Percentiles rank a stretch among this genome's conserved stretches.
These are phyloP conservation scores for Laetiporus sulphureus DNA, from an alignment of 1,284 basidiomycete genomes.

Conservation along the genomic window DNA sequence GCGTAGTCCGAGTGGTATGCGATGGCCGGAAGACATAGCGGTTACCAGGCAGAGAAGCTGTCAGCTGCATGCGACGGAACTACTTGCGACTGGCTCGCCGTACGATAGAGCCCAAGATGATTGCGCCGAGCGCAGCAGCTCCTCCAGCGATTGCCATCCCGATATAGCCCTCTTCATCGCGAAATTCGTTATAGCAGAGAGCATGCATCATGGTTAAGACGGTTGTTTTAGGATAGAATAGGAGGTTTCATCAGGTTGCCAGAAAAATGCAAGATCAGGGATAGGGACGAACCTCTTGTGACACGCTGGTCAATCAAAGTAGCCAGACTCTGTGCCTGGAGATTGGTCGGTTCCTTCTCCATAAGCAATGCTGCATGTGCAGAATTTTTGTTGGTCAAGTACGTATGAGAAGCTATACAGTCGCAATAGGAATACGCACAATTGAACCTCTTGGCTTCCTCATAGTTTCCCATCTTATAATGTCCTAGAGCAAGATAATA, in stretches of 20 bases:
- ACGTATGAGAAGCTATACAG: not conserved
- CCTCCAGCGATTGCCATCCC: slow-evolving; percentile 95
- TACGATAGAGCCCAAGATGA: slow-evolving; percentile 79
- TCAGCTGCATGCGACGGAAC: slow-evolving; percentile 16
- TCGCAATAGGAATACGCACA: slow-evolving; percentile 44
- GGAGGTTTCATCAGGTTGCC: no score
- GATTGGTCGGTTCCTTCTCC: slow-evolving; percentile 90
- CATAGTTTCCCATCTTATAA: slow-evolving; percentile 96
- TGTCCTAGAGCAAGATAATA: slow-evolving; percentile 97
- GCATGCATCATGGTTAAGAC: no score
- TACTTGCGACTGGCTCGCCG: slow-evolving; percentile 78
- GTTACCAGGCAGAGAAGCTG: not conserved
- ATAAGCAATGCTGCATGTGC: slow-evolving; percentile 66
- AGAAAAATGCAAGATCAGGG: no score
- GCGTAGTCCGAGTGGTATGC: no score
- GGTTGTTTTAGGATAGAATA: no score
- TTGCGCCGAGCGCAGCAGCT: slow-evolving; percentile 79
- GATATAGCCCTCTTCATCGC: slow-evolving; percentile 85
- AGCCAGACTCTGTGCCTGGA: slow-evolving; percentile 87
- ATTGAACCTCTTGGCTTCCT: slow-evolving; percentile 91
- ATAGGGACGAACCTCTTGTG: slow-evolving; percentile 63
- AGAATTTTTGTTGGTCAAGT: no score
- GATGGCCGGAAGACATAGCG: no score
- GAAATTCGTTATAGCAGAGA: no score
- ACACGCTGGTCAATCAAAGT: slow-evolving; percentile 86